A percentile compares a stretch with the other conserved stretches of the same genome.
Evolutionary conservation across 1,284 basidiomycete species (phyloP).

Genomic region (Leccinum fuscescens): DNA sequence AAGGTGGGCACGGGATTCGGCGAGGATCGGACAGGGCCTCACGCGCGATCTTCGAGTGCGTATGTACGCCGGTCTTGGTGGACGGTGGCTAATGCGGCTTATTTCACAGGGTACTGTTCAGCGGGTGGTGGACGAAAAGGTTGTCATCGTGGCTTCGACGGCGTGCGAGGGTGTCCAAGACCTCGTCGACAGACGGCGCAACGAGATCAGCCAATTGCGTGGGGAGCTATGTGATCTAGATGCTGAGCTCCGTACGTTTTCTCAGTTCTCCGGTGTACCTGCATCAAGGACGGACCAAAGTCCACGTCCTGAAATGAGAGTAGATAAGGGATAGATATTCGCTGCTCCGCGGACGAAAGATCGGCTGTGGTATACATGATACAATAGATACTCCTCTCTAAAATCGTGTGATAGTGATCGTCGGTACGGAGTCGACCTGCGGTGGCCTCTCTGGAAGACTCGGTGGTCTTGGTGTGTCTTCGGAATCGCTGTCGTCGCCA

Average conservation of each 20-base stretch:
- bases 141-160: slow-evolving; percentile 43
- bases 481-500: slow-evolving; percentile 45
- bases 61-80: slow-evolving; percentile 1
- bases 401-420: slow-evolving; percentile 29
- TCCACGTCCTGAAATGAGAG: neutral
- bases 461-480: slow-evolving; percentile 13
- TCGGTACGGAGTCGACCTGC: slow-evolving; percentile 19
- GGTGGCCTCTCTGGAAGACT: slow-evolving; percentile 3
- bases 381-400: slow-evolving; percentile 14
- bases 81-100: slow-evolving; percentile 1
- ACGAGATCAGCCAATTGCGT: slow-evolving; percentile 38
- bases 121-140: slow-evolving; percentile 45
- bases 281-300: slow-evolving; percentile 7
- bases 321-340: slow-evolving; percentile 20
- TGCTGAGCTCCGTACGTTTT: slow-evolving; percentile 40
- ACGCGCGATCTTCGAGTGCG: slow-evolving; percentile 70
- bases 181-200: slow-evolving; percentile 46
- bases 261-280: slow-evolving; percentile 2
- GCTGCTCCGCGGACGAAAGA: slow-evolving; percentile 2
- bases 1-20: slow-evolving; percentile 74
- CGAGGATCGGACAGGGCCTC: slow-evolving; percentile 65
- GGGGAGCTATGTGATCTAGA: slow-evolving; percentile 47
- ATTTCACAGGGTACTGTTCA: slow-evolving; percentile 45
- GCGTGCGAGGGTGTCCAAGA: slow-evolving; percentile 46
- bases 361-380: slow-evolving; percentile 31